Evolutionary conservation across 495 filamentous ascomycete genomes (phyloP).

Genomic region (Terfezia claveryi): DNA sequence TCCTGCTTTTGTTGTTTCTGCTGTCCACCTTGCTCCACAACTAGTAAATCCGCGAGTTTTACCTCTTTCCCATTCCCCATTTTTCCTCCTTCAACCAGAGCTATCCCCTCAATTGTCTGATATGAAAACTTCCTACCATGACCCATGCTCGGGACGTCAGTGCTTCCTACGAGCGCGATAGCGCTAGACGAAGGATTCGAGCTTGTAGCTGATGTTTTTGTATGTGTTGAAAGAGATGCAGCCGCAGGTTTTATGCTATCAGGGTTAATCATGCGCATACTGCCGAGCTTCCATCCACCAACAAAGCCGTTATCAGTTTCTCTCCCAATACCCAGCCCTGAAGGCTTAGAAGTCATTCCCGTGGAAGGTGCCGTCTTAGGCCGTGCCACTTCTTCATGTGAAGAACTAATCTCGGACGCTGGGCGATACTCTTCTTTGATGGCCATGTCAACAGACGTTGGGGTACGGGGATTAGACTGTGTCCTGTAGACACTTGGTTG

Average conservation of each 20-base stretch:
- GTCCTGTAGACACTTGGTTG: background rate
- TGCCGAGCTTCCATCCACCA: background rate
- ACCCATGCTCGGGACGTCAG: background rate
- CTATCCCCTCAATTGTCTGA: background rate
- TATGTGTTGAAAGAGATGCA: too few species aligned
- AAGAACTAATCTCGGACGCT: background rate
- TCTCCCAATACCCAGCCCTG: background rate
- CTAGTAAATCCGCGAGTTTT: background rate
- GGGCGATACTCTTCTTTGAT: background rate
- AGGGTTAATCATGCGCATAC: background rate
- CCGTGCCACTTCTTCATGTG: background rate
- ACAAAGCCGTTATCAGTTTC: background rate
- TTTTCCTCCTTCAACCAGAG: background rate
- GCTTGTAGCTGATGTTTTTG: background rate
- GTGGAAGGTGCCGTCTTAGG: background rate
- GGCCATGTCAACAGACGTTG: background rate
- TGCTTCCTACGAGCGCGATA: too few species aligned
- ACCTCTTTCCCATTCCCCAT: background rate
- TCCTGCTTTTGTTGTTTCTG: background rate
- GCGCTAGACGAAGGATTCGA: background rate
- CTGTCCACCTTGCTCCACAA: background rate
- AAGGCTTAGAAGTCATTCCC: too few species aligned
- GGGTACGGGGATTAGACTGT: background rate
- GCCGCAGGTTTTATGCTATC: too few species aligned
- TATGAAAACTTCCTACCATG: background rate